Evolutionary conservation across 208 protist genomes (phyloP), one percentile per base, ranked within the genome.

Genomic region (Wallacemonas sp.): DNA sequence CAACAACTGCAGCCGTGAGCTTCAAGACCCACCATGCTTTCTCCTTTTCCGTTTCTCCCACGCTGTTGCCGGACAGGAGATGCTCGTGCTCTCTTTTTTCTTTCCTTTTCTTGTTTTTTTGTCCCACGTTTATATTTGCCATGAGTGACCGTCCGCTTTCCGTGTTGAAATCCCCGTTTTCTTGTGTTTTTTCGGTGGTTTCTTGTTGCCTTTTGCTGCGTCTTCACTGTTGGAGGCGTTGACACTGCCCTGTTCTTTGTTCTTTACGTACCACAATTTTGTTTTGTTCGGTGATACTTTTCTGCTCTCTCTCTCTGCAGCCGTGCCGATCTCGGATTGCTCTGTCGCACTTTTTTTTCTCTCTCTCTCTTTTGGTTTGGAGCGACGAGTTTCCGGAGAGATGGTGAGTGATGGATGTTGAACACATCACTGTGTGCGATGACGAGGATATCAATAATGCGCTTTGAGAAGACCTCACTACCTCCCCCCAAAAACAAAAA

Each of bases 231-330:
- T n/a, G n/a, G n/a, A n/a, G n/a, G n/a, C n/a, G n/a, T n/a, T n/a
- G n/a, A n/a, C n/a, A n/a, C n/a, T n/a, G 32, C 55, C 19, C 30
- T 72, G 36, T 54, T 26, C 11, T 34, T 71, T 27, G 57, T 67
- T 41, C n/a, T 58, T 60, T 30, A 23, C n/a, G 14, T 41, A 33
- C 33, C 2, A 56, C n/a, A 54, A 6, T 27, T 41, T 41, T 14
- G 36, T 41, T 6, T 41, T 41, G 36, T 41, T 41, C 36, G 14
- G 14, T n/a, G n/a, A 6, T 41, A 14, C 36, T 41, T 41, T 41
- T 41, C 14, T 41, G 6, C 9, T 41, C 14, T 41, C 36, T 41
- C 14, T 41, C 14, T 41, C 36, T 41, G 36, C 14, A 17, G 36
- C 36, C 36, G 36, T 41, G n/a, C n/a, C n/a, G n/a, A n/a, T n/a